Evolutionary conservation across 1,284 basidiomycete genomes (phyloP).

Genomic region (Papiliotrema fonsecae): DNA sequence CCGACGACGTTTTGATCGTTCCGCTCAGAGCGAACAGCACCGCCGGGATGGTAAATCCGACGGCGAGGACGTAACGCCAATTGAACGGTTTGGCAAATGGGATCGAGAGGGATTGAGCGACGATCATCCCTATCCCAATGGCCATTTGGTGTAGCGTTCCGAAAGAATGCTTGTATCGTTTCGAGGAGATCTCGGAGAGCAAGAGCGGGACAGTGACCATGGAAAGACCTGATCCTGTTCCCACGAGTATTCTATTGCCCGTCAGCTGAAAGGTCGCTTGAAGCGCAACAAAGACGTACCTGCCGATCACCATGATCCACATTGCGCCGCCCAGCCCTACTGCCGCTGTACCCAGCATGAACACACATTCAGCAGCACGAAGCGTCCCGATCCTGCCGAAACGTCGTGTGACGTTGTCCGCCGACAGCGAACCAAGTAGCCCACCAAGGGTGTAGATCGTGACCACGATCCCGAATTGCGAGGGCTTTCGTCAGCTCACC

Average conservation of each 20-base stretch:
- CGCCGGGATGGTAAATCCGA: constrained; percentile 25
- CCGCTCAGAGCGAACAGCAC: constrained; percentile 29
- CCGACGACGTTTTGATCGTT: no score
- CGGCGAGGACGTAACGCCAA: constrained; percentile 41
- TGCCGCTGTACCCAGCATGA: constrained; percentile 7
- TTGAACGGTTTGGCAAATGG: constrained; percentile 19
- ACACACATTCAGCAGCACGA: constrained; percentile 7
- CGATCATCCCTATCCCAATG: constrained; percentile 38
- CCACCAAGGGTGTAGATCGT: constrained; percentile 49
- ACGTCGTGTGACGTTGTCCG: constrained; percentile 10
- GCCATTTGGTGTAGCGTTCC: constrained; percentile 46
- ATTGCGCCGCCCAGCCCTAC: constrained; percentile 15
- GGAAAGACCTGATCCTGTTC: constrained; percentile 44
- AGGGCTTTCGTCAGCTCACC: constrained; percentile 8
- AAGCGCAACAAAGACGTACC: constrained; percentile 9
- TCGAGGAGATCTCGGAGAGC: constrained; percentile 43
- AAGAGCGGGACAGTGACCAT: constrained; percentile 45
- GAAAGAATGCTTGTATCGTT: constrained; percentile 29
- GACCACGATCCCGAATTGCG: constrained; percentile 41
- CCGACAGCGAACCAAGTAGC: constrained; percentile 31
- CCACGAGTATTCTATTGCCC: constrained; percentile 31
- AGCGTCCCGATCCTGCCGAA: constrained; percentile 15
- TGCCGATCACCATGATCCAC: constrained; percentile 12
- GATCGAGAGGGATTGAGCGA: constrained; percentile 41
- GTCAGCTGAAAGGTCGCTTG: not conserved